Base-by-base conservation (phyloP, 192 early-diverging fungal species). In the Phycomyces blakesleeanus region DNA sequence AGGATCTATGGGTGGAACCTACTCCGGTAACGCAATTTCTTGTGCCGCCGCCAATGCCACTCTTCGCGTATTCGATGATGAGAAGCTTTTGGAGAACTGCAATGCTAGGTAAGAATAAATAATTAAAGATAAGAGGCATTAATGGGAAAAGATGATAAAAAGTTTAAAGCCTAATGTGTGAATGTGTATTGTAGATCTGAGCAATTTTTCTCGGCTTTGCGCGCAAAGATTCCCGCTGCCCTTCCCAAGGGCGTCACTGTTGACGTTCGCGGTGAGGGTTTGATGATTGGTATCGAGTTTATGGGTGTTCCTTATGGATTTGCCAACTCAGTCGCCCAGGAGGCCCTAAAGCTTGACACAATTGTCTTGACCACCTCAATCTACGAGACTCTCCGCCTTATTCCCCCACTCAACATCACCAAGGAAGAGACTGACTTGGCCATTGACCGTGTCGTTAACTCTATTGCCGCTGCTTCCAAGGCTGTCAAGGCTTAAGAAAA, bases 241-340 rank as follows among this genome's bases (percentile, higher is more conserved):
- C 58, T 72, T 29, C 69, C 73, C n/a, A 52, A 71, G 26, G 57
- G 57, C 10, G 56, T 72, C 11, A 57, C 41, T 21, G 63, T 75
- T 26, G 72, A 78, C 34, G 67, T 78, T 52, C 73, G 76, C 53
- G 76, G 76, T 44, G 56, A 72, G 11, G 76, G 76, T 53, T 53
- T 78, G 8, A 78, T 78, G 76, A 68, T 78, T 53, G 76, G 76
- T 20, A 55, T 78, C 34, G 76, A 78, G 47, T 78, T 78, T 49
- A 49, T 62, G 53, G 63, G 63, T 6, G 74, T 62, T 9, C 74
- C 74, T 22, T 37, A 27, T 27, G 71, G 73, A 34, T 75, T 75
- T 66, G 72, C 60, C 22, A 47, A 15, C 38, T 18, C 60, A 18
- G 34, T 73, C 40, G 59, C 68, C 2, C 51, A 57, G 14, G 72